Percentiles rank a stretch among this genome's conserved stretches.
These are phyloP conservation scores for Backusella luteola DNA, from an alignment of 192 early-diverging fungal genomes.

Conservation along the genomic window DNA sequence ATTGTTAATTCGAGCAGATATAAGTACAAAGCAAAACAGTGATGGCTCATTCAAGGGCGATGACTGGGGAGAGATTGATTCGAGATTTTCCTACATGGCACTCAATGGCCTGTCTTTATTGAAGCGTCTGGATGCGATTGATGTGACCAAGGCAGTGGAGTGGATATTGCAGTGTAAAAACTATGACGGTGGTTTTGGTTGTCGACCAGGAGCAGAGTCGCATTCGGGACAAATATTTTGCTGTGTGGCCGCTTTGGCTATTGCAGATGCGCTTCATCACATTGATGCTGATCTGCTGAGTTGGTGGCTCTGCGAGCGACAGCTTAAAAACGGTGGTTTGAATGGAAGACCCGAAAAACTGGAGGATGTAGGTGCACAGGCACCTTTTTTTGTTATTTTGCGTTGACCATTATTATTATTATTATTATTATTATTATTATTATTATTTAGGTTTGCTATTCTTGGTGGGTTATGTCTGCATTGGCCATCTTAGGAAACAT, in stretches of 20 bases:
- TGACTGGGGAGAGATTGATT: conserved; percentile 92
- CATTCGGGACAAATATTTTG: conserved; percentile 93
- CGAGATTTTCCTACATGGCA: conserved; percentile 88
- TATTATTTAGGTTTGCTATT: conserved; percentile 80
- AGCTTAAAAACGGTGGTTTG: conserved; percentile 87
- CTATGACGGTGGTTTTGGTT: conserved; percentile 97
- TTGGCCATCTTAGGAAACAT: conserved; percentile 74
- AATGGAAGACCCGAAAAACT: conserved; percentile 97
- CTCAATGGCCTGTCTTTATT: conserved; percentile 79
- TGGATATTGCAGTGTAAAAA: conserved; percentile 83
- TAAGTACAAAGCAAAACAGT: conserved; percentile 56
- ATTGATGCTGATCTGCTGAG: conserved; percentile 82
- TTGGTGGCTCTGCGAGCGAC: conserved; percentile 94
- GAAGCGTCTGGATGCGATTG: conserved; percentile 60
- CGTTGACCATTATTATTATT: not conserved
- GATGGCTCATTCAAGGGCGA: conserved; percentile 90
- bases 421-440: not conserved
- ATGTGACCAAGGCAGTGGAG: conserved; percentile 62
- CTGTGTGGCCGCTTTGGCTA: conserved; percentile 86
- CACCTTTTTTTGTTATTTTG: no score
- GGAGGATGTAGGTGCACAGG: conserved; percentile 68
- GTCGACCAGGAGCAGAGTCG: conserved; percentile 83
- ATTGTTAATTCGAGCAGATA: conserved; percentile 43
- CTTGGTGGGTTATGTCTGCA: conserved; percentile 97
- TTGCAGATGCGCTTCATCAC: conserved; percentile 71